These are phyloP conservation scores for Neurospora sublineolata DNA, from an alignment of 495 filamentous ascomycete species.

Conservation along the genomic window DNA sequence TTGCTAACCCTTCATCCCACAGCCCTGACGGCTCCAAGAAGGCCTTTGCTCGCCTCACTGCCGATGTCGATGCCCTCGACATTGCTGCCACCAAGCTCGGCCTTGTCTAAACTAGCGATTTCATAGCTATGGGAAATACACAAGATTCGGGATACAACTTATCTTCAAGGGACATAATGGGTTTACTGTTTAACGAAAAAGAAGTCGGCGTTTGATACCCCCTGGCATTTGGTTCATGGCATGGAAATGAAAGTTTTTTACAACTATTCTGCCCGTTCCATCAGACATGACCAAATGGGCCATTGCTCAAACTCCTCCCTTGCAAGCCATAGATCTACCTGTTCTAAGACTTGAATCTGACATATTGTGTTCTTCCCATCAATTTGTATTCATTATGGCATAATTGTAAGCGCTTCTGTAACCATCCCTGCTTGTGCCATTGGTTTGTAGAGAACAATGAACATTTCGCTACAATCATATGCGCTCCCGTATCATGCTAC, in stretches of 20 bases:
- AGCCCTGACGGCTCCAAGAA: slow-evolving; percentile 98
- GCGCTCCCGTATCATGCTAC: background rate
- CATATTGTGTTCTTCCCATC: background rate
- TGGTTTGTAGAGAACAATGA: background rate
- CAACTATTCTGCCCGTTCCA: background rate
- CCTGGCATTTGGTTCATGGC: background rate
- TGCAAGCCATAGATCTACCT: background rate
- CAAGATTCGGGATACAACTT: background rate
- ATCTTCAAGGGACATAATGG: background rate
- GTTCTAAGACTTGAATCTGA: background rate
- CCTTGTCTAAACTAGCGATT: slow-evolving; percentile 62
- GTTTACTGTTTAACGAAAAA: background rate
- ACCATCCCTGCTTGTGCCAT: background rate
- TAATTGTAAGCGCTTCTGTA: background rate
- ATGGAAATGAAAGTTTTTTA: background rate
- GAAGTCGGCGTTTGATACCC: background rate
- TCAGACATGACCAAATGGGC: background rate
- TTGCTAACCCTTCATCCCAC: slow-evolving; percentile 8
- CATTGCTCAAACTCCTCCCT: background rate
- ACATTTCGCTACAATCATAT: background rate
- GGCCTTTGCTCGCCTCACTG: slow-evolving; percentile 87
- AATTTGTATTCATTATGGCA: background rate
- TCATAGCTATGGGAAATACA: slow-evolving; percentile 1
- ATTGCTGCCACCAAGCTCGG: slow-evolving; percentile 97
- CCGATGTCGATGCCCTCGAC: slow-evolving; percentile 96